Evolutionary conservation across 331 rosid species (phyloP).

Genomic region (Spiraea crenata): DNA sequence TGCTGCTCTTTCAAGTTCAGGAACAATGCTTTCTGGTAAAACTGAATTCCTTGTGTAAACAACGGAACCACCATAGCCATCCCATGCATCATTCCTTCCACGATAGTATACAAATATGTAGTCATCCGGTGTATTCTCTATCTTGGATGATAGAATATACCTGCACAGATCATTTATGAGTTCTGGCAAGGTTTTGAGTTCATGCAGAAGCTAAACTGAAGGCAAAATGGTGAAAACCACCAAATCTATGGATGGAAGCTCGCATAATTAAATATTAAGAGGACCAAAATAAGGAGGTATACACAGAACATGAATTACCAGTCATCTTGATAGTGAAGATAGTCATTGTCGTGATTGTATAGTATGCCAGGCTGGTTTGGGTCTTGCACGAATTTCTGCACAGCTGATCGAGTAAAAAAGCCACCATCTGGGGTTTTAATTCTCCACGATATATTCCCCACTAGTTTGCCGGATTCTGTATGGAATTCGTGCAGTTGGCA

Average conservation of each 20-base stretch:
- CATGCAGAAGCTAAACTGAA: slow-evolving; percentile 13
- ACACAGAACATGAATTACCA: slow-evolving; percentile 45
- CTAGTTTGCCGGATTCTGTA: slow-evolving; percentile 59
- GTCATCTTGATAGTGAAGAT: slow-evolving; percentile 94
- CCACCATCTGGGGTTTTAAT: slow-evolving; percentile 82
- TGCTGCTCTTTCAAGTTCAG: slow-evolving; percentile 67
- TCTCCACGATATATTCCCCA: slow-evolving; percentile 90
- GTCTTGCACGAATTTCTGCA: slow-evolving; percentile 86
- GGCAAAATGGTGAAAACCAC: neutral
- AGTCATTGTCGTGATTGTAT: slow-evolving; percentile 89
- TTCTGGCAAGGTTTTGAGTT: neutral
- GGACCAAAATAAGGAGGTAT: neutral
- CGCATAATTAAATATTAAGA: neutral
- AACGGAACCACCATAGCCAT: slow-evolving; percentile 92
- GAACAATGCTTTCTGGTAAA: slow-evolving; percentile 74
- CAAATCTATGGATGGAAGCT: slow-evolving; percentile 4
- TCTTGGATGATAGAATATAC: slow-evolving; percentile 70
- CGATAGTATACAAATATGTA: slow-evolving; percentile 84
- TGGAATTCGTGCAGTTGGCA: slow-evolving; percentile 89
- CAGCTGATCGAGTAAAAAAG: slow-evolving; percentile 69
- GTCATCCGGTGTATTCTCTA: slow-evolving; percentile 72
- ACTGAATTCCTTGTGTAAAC: slow-evolving; percentile 80
- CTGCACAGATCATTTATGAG: slow-evolving; percentile 41
- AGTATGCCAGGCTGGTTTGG: slow-evolving; percentile 75
- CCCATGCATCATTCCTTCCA: slow-evolving; percentile 98